phyloP scores from a whole-genome alignment of 108 stramenopile genomes.

The Aurantiochytrium sp. region DNA sequence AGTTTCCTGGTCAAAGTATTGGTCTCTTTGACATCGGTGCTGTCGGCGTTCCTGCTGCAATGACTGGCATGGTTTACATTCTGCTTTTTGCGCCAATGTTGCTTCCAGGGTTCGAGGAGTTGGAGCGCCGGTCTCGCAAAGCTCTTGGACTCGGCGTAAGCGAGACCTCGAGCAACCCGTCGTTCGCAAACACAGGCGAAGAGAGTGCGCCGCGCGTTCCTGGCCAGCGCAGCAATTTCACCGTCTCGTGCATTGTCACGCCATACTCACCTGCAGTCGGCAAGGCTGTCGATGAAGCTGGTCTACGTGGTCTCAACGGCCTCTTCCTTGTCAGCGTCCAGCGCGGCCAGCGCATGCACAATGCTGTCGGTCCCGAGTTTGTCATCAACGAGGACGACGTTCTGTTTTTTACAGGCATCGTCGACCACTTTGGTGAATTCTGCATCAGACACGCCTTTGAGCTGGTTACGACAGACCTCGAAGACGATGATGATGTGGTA shows the following conservation, averaged over 20 bases:
- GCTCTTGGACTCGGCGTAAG: neutral
- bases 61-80: conserved; percentile 65
- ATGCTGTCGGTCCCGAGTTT: conserved; percentile 77
- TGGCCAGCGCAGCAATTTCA: neutral
- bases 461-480: conserved; percentile 48
- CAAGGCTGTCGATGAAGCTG: neutral
- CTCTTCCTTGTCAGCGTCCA: conserved; percentile 70
- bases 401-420: conserved; percentile 72
- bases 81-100: conserved; percentile 55
- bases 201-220: neutral
- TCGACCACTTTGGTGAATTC: conserved; percentile 69
- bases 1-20: conserved; percentile 38
- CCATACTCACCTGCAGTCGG: neutral
- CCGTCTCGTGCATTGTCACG: neutral
- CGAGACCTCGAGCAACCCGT: neutral
- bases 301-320: conserved; percentile 36
- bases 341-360: conserved; percentile 64
- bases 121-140: conserved; percentile 10
- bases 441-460: conserved; percentile 72
- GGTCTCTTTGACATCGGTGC: conserved; percentile 66
- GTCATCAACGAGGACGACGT: conserved; percentile 70
- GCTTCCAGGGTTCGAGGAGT: conserved; percentile 50
- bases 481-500: conserved; percentile 38
- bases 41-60: conserved; percentile 68
- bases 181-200: neutral